phyloP scores from a whole-genome alignment of 208 protist species.

The Histomonas meleagridis region DNA sequence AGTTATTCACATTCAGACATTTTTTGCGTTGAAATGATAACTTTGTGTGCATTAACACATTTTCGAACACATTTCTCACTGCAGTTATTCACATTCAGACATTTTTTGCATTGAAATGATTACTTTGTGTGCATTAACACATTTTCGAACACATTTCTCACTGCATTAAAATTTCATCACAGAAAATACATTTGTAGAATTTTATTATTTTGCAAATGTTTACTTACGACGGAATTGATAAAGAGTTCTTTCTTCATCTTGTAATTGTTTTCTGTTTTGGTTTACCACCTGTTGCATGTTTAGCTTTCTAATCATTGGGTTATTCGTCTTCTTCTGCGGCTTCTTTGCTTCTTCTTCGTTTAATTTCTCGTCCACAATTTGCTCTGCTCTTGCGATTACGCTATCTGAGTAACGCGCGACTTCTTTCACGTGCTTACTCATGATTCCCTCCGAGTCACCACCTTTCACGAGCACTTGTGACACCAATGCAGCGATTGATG shows the following conservation, averaged over 20 bases:
- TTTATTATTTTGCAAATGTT: no score
- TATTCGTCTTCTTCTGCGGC: not conserved
- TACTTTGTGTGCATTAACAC: no score
- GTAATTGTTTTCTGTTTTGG: not conserved
- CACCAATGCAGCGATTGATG: not conserved
- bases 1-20: no score
- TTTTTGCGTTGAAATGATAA: no score
- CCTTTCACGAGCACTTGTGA: not conserved
- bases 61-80: no score
- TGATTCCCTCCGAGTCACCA: not conserved
- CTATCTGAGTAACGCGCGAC: not conserved
- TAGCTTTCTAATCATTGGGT: not conserved
- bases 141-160: no score
- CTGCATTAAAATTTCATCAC: no score
- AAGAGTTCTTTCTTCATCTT: not conserved
- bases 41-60: no score
- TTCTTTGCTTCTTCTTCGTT: not conserved
- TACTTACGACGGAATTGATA: not conserved
- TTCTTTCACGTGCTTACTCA: not conserved
- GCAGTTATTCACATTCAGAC: no score
- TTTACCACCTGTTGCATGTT: not conserved
- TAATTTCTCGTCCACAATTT: not conserved
- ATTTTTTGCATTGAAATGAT: no score
- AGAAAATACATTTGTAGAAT: no score
- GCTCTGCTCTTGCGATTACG: not conserved